Evolutionary conservation across 345 rosid genomes (phyloP).

Genomic region (Raphanus sativus): DNA sequence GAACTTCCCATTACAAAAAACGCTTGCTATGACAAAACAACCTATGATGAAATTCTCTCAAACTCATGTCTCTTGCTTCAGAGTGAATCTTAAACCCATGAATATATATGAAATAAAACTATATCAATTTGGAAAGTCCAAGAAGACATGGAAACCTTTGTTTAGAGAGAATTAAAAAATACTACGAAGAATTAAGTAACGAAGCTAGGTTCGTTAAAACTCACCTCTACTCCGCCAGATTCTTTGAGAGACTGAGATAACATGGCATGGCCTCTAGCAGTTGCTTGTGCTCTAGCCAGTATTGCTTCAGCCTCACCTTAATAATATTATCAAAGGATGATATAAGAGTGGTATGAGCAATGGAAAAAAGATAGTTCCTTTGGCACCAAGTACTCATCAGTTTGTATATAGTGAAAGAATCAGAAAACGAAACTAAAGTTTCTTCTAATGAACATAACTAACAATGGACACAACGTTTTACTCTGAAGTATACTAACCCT

Average conservation of each 20-base stretch:
- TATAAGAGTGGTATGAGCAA: background rate
- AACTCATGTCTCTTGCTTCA: too few relatives aligned
- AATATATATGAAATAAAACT: background rate
- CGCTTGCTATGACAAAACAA: too few relatives aligned
- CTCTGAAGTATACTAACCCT: constrained; percentile 44
- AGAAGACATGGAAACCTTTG: constrained; percentile 6
- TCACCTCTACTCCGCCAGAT: constrained; percentile 86
- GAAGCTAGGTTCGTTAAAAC: constrained; percentile 19
- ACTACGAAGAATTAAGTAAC: constrained; percentile 16
- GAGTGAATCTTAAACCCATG: background rate
- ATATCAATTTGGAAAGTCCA: background rate
- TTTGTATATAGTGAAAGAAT: constrained; percentile 1
- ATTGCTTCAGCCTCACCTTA: constrained; percentile 96
- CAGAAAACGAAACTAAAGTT: background rate
- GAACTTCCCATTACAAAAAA: too few relatives aligned
- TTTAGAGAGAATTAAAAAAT: background rate
- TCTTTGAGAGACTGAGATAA: constrained; percentile 72
- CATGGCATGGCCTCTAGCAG: constrained; percentile 66
- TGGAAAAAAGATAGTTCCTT: background rate
- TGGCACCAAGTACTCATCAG: background rate
- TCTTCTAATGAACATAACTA: background rate
- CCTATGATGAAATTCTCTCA: too few relatives aligned
- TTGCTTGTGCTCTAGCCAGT: constrained; percentile 81
- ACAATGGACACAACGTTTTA: constrained; percentile 7
- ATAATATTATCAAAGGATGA: constrained; percentile 14